These are phyloP conservation scores for Botrytis squamosa DNA, from an alignment of 2,329 filamentous ascomycete species.

Conservation along the genomic window DNA sequence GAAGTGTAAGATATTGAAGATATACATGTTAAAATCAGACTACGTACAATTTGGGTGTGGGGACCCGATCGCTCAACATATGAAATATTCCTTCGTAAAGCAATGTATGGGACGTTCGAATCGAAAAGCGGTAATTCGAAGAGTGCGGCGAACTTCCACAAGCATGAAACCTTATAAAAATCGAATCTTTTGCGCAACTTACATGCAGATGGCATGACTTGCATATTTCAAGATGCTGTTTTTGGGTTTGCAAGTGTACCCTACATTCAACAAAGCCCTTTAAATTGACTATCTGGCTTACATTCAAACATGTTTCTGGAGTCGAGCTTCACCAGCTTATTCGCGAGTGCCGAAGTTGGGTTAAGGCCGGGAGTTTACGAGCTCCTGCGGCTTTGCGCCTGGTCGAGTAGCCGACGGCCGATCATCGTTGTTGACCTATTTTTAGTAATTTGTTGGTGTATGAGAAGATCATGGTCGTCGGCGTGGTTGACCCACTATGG, in stretches of 20 bases:
- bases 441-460: neutral
- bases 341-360: neutral
- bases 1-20: constrained; percentile 16
- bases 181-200: neutral
- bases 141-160: neutral
- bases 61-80: neutral
- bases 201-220: neutral
- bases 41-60: neutral
- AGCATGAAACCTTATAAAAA: neutral
- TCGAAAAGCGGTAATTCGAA: neutral
- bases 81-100: neutral
- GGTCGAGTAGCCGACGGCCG: neutral
- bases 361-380: neutral
- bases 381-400: neutral
- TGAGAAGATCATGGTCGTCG: neutral
- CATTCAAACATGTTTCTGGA: neutral
- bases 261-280: neutral
- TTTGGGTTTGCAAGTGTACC: neutral
- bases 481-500: too few relatives aligned
- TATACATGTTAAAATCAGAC: neutral
- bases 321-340: neutral
- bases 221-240: neutral
- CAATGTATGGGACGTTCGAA: neutral
- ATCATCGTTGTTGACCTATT: neutral
- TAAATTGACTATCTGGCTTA: neutral